Conservation (phyloP, 108 stramenopile genomes). For the Cyclotella cryptica region DNA sequence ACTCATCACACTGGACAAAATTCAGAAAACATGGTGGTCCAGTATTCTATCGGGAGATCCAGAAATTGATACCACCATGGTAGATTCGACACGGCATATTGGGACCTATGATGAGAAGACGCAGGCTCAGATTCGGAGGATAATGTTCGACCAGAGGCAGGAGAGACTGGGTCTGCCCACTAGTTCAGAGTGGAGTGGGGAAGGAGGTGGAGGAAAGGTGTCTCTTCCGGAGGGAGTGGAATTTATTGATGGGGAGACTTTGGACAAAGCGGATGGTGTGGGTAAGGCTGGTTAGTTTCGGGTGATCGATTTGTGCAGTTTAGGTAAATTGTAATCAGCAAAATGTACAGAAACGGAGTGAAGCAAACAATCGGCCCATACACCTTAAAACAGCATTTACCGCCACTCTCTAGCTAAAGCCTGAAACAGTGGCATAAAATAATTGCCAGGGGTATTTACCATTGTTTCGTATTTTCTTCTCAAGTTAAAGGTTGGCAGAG, state of each 20-base stretch:
- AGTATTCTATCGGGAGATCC: conserved; percentile 72
- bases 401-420: too few relatives aligned
- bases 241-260: conserved; percentile 5
- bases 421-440: too few relatives aligned
- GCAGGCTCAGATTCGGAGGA: conserved; percentile 79
- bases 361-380: too few relatives aligned
- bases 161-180: conserved; percentile 65
- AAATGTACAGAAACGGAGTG: too few relatives aligned
- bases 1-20: conserved; percentile 71
- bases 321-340: neutral
- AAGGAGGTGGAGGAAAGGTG: conserved; percentile 1
- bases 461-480: too few relatives aligned
- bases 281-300: neutral
- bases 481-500: too few relatives aligned
- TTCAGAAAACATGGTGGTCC: conserved; percentile 78
- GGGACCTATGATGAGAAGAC: conserved; percentile 82
- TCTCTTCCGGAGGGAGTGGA: conserved; percentile 5
- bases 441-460: too few relatives aligned
- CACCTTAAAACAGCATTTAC: too few relatives aligned
- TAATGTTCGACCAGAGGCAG: conserved; percentile 85
- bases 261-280: neutral
- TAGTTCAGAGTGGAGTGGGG: conserved; percentile 60
- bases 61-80: conserved; percentile 76
- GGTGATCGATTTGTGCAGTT: neutral
- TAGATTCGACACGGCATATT: conserved; percentile 80